Evolutionary conservation across 148 eudicot species (phyloP).

Genomic region (Amaranthus hypochondriacus): DNA sequence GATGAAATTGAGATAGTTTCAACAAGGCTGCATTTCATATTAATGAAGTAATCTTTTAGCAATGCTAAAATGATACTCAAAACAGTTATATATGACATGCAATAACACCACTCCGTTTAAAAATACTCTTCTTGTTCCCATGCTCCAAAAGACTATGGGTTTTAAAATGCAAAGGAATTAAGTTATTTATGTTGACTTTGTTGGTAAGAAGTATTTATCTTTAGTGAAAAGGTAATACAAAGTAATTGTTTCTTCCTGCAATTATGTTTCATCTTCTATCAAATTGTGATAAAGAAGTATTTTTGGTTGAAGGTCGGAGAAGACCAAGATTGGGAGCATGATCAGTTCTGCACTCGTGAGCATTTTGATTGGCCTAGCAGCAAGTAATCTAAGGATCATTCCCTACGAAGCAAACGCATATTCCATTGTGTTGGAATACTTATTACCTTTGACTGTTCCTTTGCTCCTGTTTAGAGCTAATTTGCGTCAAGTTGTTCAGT

Average conservation of each 20-base stretch:
- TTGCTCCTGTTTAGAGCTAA: conserved; percentile 80
- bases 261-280: conserved; percentile 1
- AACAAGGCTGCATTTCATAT: too few species aligned
- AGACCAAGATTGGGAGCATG: conserved; percentile 70
- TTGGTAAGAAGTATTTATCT: neutral
- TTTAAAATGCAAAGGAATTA: neutral
- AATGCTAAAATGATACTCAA: too few species aligned
- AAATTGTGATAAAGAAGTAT: conserved; percentile 19
- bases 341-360: conserved; percentile 79
- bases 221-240: neutral
- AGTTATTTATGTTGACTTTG: neutral
- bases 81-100: too few species aligned
- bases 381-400: conserved; percentile 71
- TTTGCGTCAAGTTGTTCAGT: conserved; percentile 48
- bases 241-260: neutral
- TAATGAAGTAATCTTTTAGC: too few species aligned
- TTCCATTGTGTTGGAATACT: conserved; percentile 45
- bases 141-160: too few species aligned
- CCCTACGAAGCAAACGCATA: conserved; percentile 68
- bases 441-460: conserved; percentile 76
- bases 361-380: conserved; percentile 65
- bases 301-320: conserved; percentile 75
- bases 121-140: too few species aligned
- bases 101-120: too few species aligned
- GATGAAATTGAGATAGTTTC: too few species aligned